A percentile compares a stretch with the other conserved stretches of the same genome.
These are phyloP conservation scores for Fusarium sp. DNA, from an alignment of 2,329 filamentous ascomycete species.

Conservation along the genomic window DNA sequence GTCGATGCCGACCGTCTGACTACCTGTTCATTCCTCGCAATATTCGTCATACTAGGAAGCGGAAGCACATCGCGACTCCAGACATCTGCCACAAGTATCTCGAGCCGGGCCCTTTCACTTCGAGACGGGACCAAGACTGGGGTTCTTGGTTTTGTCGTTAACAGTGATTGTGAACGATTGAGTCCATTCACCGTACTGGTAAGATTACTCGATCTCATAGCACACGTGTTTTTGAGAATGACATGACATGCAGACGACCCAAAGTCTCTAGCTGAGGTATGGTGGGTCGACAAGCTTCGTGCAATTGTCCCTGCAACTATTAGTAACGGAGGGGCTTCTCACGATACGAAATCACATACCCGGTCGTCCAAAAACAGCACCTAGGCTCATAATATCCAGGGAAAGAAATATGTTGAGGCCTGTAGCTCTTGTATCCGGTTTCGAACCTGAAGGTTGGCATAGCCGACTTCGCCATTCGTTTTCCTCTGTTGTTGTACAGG, in stretches of 20 bases:
- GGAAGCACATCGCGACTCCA: slow-evolving; percentile 86
- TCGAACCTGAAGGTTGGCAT: slow-evolving; percentile 60
- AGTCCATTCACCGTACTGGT: slow-evolving; percentile 62
- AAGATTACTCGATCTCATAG: slow-evolving; percentile 65
- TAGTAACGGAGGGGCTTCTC: neutral
- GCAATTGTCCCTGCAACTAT: slow-evolving; percentile 65
- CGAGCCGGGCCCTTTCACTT: slow-evolving; percentile 80
- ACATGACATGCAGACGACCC: slow-evolving; percentile 78
- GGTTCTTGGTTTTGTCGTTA: slow-evolving; percentile 73
- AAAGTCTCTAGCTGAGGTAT: slow-evolving; percentile 77
- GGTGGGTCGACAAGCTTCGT: slow-evolving; percentile 80
- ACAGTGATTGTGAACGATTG: slow-evolving; percentile 81
- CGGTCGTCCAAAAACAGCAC: slow-evolving; percentile 78
- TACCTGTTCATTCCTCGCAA: slow-evolving; percentile 74
- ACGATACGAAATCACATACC: slow-evolving; percentile 54
- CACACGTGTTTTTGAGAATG: slow-evolving; percentile 86
- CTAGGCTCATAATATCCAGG: slow-evolving; percentile 78
- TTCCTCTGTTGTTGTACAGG: slow-evolving; percentile 84
- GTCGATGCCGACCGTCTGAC: slow-evolving; percentile 84
- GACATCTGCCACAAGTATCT: slow-evolving; percentile 78
- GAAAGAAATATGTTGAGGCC: slow-evolving; percentile 71
- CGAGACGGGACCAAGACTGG: slow-evolving; percentile 79
- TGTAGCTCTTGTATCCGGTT: slow-evolving; percentile 58
- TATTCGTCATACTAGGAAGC: slow-evolving; percentile 80
- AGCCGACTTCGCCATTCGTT: slow-evolving; percentile 81